Conservation (phyloP, 495 filamentous ascomycete genomes). For the Venustampulla echinocandica region DNA sequence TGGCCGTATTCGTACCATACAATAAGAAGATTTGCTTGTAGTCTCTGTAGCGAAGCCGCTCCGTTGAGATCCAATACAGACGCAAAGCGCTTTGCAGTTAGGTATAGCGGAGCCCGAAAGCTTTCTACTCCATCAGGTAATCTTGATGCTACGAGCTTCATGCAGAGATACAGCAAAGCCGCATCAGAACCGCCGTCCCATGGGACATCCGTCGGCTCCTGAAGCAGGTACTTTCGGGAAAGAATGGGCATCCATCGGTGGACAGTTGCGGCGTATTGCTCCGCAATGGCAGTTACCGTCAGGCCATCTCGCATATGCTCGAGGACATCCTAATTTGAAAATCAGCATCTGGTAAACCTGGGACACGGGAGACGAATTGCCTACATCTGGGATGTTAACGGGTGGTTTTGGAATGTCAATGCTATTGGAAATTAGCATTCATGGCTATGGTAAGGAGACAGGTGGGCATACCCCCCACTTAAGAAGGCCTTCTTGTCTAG, state of each 20-base stretch:
- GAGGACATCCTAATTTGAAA: constrained; percentile 24
- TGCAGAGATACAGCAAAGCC: constrained; percentile 38
- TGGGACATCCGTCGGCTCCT: constrained; percentile 27
- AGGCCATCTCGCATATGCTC: constrained; percentile 24
- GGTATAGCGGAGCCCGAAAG: constrained; percentile 32
- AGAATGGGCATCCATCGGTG: constrained; percentile 45
- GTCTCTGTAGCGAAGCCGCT: constrained; percentile 30
- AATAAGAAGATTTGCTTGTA: constrained; percentile 38
- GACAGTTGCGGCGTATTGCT: constrained; percentile 28
- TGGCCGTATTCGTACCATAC: constrained; percentile 41
- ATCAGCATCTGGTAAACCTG: neutral
- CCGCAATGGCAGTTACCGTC: constrained; percentile 25
- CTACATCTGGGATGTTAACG: constrained; percentile 24
- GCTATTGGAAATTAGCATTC: neutral
- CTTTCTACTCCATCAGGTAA: constrained; percentile 22
- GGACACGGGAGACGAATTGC: constrained; percentile 1
- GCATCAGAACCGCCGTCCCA: constrained; percentile 38
- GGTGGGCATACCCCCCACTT: constrained; percentile 16
- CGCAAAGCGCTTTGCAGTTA: constrained; percentile 33
- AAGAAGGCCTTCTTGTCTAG: constrained; percentile 32
- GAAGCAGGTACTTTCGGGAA: constrained; percentile 36
- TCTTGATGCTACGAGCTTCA: constrained; percentile 35
- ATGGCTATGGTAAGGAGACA: neutral
- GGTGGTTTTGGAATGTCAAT: constrained; percentile 25
- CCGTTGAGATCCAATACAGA: constrained; percentile 30